A percentile compares a stretch with the other conserved stretches of the same genome.
These are phyloP conservation scores for Fusarium nematophilum DNA, from an alignment of 2,329 filamentous ascomycete species.

Conservation along the genomic window DNA sequence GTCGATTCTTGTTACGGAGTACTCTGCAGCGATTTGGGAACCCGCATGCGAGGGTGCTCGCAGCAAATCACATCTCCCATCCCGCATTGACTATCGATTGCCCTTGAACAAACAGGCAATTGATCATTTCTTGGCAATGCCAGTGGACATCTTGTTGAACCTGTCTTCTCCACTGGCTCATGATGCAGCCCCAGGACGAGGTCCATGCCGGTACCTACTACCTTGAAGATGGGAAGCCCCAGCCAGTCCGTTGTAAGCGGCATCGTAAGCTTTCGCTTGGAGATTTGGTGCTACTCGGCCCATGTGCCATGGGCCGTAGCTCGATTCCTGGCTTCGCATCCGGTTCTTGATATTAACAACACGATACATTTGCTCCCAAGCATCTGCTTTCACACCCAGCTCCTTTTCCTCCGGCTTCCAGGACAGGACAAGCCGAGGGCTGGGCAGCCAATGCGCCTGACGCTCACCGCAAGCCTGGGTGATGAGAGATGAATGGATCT, in stretches of 20 bases:
- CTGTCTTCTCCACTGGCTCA: slow-evolving; percentile 6
- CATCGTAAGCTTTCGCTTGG: not conserved
- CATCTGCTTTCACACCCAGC: not conserved
- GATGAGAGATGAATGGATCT: too few relatives aligned
- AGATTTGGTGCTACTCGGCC: not conserved
- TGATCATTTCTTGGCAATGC: slow-evolving; percentile 1
- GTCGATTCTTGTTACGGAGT: too few relatives aligned
- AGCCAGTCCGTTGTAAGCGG: not conserved
- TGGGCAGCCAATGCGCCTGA: too few relatives aligned
- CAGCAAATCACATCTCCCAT: too few relatives aligned
- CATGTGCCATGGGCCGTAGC: not conserved
- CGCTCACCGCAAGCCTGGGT: too few relatives aligned
- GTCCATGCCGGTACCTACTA: slow-evolving; percentile 1
- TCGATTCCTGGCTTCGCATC: not conserved
- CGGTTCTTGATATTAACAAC: not conserved
- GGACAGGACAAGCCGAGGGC: too few relatives aligned
- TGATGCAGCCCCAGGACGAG: slow-evolving; percentile 1
- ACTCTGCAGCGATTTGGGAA: too few relatives aligned
- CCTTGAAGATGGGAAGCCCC: slow-evolving; percentile 3
- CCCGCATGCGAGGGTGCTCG: too few relatives aligned
- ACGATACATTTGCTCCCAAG: not conserved
- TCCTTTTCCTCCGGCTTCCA: too few relatives aligned
- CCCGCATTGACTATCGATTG: not conserved
- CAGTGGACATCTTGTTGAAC: not conserved
- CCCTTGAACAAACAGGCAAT: slow-evolving; percentile 1